Conservation (phyloP, 2,329 filamentous ascomycete species). For the Colletotrichum costaricense region DNA sequence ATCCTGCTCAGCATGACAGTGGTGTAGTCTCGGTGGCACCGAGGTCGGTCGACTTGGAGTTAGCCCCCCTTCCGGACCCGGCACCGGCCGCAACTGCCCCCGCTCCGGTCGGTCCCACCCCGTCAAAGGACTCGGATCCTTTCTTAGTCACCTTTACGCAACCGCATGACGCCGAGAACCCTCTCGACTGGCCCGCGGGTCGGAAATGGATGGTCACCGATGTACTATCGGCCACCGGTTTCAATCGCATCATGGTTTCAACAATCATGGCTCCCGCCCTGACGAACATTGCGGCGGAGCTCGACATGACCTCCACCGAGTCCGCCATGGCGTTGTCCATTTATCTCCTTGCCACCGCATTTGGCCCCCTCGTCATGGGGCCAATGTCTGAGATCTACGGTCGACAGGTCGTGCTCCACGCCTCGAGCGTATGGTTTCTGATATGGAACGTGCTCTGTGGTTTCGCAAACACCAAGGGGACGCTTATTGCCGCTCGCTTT, state of each 20-base stretch:
- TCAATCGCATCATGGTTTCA: constrained; percentile 63
- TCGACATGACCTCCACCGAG: constrained; percentile 60
- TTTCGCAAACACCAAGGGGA: constrained; percentile 50
- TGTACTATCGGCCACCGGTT: constrained; percentile 60
- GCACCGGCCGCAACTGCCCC: no score
- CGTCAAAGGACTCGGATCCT: neutral
- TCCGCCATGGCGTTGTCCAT: constrained; percentile 60
- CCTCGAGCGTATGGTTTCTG: constrained; percentile 61
- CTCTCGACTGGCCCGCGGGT: constrained; percentile 50
- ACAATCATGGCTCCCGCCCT: constrained; percentile 65
- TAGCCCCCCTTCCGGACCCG: no score
- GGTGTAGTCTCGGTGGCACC: no score
- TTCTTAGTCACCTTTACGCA: constrained; percentile 38
- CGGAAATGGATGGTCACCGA: constrained; percentile 62
- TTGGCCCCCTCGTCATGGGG: constrained; percentile 56
- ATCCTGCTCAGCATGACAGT: no score
- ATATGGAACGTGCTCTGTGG: constrained; percentile 59
- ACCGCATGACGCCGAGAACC: constrained; percentile 48
- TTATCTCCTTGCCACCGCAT: constrained; percentile 54
- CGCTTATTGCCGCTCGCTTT: constrained; percentile 58
- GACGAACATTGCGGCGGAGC: constrained; percentile 58
- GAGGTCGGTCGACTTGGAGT: no score
- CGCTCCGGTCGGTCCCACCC: neutral
- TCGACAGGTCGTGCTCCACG: constrained; percentile 52
- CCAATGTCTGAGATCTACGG: constrained; percentile 62